Conservation (phyloP, 108 stramenopile species). For the Fragilariopsis cylindrus region DNA sequence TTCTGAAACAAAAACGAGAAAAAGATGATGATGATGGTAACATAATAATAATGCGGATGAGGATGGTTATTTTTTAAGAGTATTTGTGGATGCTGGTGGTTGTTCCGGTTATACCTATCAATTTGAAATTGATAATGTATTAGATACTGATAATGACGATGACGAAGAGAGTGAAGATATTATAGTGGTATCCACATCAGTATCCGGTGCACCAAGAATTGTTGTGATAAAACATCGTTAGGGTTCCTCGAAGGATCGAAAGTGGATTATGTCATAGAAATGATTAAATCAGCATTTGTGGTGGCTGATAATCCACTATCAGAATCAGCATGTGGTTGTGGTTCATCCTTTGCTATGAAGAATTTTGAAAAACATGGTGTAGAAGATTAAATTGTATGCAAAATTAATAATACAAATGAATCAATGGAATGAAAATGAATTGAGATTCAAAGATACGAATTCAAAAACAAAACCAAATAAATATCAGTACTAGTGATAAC, state of each 20-base stretch:
- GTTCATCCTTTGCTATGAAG: constrained; percentile 95
- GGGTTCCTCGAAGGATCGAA: constrained; percentile 89
- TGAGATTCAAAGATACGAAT: neutral
- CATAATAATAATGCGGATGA: neutral
- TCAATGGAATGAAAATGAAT: neutral
- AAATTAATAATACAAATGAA: neutral
- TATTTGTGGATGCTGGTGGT: constrained; percentile 89
- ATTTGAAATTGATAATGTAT: constrained; percentile 68
- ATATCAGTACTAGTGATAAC: neutral
- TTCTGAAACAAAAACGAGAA: constrained; percentile 27
- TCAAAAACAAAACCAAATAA: neutral
- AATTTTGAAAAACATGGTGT: constrained; percentile 61
- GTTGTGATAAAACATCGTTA: constrained; percentile 73
- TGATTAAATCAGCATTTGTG: constrained; percentile 95
- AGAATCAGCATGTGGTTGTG: constrained; percentile 98
- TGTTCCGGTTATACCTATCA: constrained; percentile 90
- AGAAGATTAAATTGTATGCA: neutral
- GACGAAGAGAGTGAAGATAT: constrained; percentile 67
- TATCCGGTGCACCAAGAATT: constrained; percentile 32
- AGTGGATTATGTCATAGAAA: constrained; percentile 93
- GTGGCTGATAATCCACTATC: constrained; percentile 94
- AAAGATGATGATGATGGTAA: constrained; percentile 13
- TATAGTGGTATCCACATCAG: constrained; percentile 23
- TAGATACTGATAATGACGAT: constrained; percentile 59
- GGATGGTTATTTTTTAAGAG: constrained; percentile 55